phyloP scores from a whole-genome alignment of 2,329 filamentous ascomycete species.

The Clarireedia hainanense region DNA sequence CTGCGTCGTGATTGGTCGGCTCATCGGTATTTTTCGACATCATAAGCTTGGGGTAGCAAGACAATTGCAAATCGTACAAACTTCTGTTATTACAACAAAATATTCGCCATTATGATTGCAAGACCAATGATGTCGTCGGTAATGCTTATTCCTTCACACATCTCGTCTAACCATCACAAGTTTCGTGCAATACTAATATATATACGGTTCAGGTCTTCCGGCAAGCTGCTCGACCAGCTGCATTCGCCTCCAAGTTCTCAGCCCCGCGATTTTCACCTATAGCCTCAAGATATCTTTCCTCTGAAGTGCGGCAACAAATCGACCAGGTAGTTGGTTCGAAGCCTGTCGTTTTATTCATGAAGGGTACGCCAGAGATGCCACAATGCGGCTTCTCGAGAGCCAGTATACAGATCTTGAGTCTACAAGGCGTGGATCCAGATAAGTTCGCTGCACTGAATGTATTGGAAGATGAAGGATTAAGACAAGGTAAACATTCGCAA shows the following conservation, averaged over 20 bases:
- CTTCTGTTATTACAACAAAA: background rate
- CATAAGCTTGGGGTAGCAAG: constrained; percentile 2
- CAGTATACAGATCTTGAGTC: constrained; percentile 85
- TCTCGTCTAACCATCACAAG: no score
- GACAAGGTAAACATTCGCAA: constrained; percentile 52
- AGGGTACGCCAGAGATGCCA: constrained; percentile 90
- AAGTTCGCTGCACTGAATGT: constrained; percentile 99
- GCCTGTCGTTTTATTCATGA: constrained; percentile 98
- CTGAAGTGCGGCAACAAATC: constrained; percentile 73
- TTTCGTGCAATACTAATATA: constrained; percentile 7
- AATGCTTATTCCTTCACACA: background rate
- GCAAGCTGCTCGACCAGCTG: constrained; percentile 34
- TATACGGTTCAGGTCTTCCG: constrained; percentile 34
- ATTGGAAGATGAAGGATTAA: constrained; percentile 79
- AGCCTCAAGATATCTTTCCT: constrained; percentile 61
- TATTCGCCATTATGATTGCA: constrained; percentile 20
- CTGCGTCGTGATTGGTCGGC: background rate
- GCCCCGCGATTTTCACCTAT: constrained; percentile 24
- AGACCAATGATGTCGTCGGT: constrained; percentile 27
- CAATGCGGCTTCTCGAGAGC: constrained; percentile 96
- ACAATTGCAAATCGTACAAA: constrained; percentile 1
- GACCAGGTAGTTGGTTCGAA: constrained; percentile 82
- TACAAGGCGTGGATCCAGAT: constrained; percentile 88
- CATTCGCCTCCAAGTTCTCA: constrained; percentile 23
- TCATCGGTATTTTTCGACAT: constrained; percentile 1